Evolutionary conservation across 148 eudicot species (phyloP).

Genomic region (Vaccinium vitisidaea): DNA sequence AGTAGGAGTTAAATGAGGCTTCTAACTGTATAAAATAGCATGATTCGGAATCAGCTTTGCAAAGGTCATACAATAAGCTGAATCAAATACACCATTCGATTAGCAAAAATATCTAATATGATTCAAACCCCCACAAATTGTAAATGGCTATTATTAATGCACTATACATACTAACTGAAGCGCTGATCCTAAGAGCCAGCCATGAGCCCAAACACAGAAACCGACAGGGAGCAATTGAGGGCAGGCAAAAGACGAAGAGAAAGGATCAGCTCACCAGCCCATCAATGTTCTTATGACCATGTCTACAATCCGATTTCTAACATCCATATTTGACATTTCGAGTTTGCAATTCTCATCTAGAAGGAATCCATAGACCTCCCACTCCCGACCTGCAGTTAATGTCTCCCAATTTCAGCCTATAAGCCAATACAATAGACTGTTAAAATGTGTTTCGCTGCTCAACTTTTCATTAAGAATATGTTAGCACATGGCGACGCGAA

Average conservation of each 20-base stretch:
- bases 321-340: conserved; percentile 42
- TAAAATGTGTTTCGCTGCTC: neutral
- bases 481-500: neutral
- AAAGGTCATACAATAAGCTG: neutral
- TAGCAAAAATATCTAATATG: neutral
- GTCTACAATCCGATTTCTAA: conserved; percentile 61
- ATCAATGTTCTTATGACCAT: conserved; percentile 62
- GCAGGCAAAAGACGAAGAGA: neutral
- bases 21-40: neutral
- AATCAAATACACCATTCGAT: neutral
- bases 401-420: conserved; percentile 86
- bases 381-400: conserved; percentile 57
- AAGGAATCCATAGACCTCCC: conserved; percentile 86
- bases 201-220: neutral
- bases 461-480: neutral
- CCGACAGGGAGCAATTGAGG: neutral
- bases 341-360: conserved; percentile 60
- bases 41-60: neutral
- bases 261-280: conserved; percentile 59
- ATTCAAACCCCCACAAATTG: neutral
- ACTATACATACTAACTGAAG: neutral
- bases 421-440: neutral
- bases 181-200: neutral
- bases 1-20: neutral
- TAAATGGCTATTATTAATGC: neutral